Base-by-base conservation (phyloP, 1,284 basidiomycete genomes). In the Marasmius sp. region DNA sequence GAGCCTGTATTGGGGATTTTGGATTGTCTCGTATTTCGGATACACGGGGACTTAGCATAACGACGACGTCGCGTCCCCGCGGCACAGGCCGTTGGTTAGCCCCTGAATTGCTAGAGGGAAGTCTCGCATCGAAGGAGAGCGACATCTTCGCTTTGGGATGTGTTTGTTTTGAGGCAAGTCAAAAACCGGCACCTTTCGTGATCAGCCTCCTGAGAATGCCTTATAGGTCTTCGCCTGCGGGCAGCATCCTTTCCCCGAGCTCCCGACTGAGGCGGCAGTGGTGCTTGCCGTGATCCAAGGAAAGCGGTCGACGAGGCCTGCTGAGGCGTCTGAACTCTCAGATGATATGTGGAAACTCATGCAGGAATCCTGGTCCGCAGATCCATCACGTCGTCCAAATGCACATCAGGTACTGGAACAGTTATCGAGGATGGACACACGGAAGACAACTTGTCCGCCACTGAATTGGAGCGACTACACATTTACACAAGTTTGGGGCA, bases 1-100 rank as follows among this genome's bases (percentile, higher is more conserved):
- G 47, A 7, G 41, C 43, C 5, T 48, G 57, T 49, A 37, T 58
- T 14, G 57, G 37, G 16, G 57, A 58, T 38, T 58, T 58, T n/a
- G 57, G 57, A 2, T 34, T 50, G 22, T 38, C 57, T 14, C n/a
- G 41, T 9, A 36, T 49, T 14, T 27, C 43, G 20, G 54, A 56
- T 20, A 39, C 54, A 14, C 37, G 41, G 14, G 38, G n/a, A 6
- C 9, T 47, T 8, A 11, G 34, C 22, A 33, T 53, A 16, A 33
- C 22, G 12, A 45, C 57, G 10, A 34, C 43, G 9, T 8, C 20
- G 6, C 57, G 20, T 37, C 8, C 22, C 2, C 16, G 16, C 5
- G 41, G 57, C 20, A 33, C 41, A 22, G 36, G 22, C 22, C 43
- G 57, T 22, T 58, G 57, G 57, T 14, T 48, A 1, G 43, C 57